Conservation (phyloP, 345 rosid species). For the Eucalyptus marginata region DNA sequence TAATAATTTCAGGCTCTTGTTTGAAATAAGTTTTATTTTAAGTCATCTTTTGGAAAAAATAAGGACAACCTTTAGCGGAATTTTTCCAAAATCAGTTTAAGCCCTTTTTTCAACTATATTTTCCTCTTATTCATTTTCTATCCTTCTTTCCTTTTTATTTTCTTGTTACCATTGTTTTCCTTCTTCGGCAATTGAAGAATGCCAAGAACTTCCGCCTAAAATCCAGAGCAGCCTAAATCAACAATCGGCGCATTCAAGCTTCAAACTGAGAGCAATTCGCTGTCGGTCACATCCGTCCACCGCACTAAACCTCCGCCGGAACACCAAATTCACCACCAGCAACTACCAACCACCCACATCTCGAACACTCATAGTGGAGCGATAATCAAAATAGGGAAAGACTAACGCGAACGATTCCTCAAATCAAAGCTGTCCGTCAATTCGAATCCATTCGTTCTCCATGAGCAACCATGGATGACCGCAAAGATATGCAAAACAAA, state of each 20-base stretch:
- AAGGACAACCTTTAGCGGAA: rapidly evolving
- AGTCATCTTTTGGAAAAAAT: too few species aligned
- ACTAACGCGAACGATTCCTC: background rate
- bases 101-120: background rate
- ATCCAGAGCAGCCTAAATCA: background rate
- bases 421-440: background rate
- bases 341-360: background rate
- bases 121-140: background rate
- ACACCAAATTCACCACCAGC: background rate
- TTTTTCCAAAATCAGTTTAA: too few species aligned
- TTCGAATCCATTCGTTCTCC: background rate
- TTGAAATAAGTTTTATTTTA: too few species aligned
- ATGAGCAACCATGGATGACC: background rate
- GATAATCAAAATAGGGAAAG: background rate
- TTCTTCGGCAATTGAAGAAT: background rate
- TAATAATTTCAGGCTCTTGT: too few species aligned
- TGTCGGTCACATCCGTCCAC: background rate
- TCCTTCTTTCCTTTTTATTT: background rate
- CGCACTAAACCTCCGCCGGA: background rate
- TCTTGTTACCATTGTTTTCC: background rate
- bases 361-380: background rate
- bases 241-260: background rate
- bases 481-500: background rate
- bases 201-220: background rate
- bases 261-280: background rate